A percentile compares a stretch with the other conserved stretches of the same genome.
Evolutionary conservation across 2,329 filamentous ascomycete species (phyloP).

Genomic region (Fusarium devonianum): DNA sequence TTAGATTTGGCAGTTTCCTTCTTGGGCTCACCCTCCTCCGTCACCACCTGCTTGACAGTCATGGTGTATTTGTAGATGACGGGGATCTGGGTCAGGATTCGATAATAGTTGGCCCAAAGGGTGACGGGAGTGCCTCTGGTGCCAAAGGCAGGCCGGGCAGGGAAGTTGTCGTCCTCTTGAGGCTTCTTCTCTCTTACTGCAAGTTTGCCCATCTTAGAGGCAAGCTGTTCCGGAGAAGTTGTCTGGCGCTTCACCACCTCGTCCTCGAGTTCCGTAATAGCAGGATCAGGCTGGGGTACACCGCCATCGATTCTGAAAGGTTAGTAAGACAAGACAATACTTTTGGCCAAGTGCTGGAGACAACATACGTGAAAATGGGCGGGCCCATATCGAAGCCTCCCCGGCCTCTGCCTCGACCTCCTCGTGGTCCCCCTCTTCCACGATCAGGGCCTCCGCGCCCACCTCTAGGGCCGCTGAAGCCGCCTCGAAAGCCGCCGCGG

Average conservation of each 20-base stretch:
- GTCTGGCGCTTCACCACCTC: slow-evolving; percentile 46
- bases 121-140: slow-evolving; percentile 50
- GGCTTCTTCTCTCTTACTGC: slow-evolving; percentile 35
- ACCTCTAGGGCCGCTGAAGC: slow-evolving; percentile 26
- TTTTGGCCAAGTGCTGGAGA: background rate
- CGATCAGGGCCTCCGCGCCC: slow-evolving; percentile 31
- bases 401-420: slow-evolving; percentile 31
- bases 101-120: slow-evolving; percentile 65
- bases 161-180: slow-evolving; percentile 46
- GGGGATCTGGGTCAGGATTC: slow-evolving; percentile 49
- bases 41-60: slow-evolving; percentile 42
- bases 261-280: slow-evolving; percentile 51
- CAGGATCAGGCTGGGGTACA: slow-evolving; percentile 36
- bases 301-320: slow-evolving; percentile 34
- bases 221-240: slow-evolving; percentile 42
- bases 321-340: slow-evolving; percentile 8
- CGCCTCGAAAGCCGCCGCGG: slow-evolving; percentile 27
- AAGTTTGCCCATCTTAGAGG: slow-evolving; percentile 48
- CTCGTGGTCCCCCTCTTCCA: slow-evolving; percentile 34
- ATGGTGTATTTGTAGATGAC: slow-evolving; percentile 57
- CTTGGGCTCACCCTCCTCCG: slow-evolving; percentile 18
- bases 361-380: slow-evolving; percentile 34
- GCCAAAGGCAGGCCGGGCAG: slow-evolving; percentile 59
- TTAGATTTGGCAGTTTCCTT: slow-evolving; percentile 12
- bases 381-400: slow-evolving; percentile 20